Evolutionary conservation across 2,329 filamentous ascomycete genomes (phyloP), one percentile per base, ranked within the genome.

Genomic region (Pseudogymnoascus sp.): DNA sequence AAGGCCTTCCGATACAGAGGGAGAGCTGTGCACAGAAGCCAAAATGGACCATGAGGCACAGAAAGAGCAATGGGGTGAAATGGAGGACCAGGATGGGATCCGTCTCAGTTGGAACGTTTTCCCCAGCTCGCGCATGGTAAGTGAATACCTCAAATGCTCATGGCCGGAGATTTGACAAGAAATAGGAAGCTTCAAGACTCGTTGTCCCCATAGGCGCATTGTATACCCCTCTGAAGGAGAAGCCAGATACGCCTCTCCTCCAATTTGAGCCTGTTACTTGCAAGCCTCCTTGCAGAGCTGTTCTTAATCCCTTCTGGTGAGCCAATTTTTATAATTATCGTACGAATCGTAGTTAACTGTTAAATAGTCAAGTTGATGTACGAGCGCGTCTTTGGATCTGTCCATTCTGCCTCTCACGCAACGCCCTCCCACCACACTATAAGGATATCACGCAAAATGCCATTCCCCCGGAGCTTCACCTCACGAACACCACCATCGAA

Each of bases 81-180:
- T 96, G 64, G 94, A 99, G 80, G 94, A 99, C 73, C 87, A 91
- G 70, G 94, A 99, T 85, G 94, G 94, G 66, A 86, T 97, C 73
- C 88, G 94, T 67, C 83, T 99, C 69, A 97, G 93, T 78, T 99
- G 94, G 94, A 99, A 99, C 75, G 95, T 95, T 66, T 96, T 99
- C 73, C 94, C 94, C 60, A 97, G 92, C 80, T 93, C 93, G 73
- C 91, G 94, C 75, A 97, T 99, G 92, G 92, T 91, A 71, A 70
- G 83, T 78, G 63, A 66, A 63, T 37, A 47, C 44, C 35, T 60
- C 50, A 61, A 63, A 61, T 63, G 14, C n/a, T 6, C 47, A 25
- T 33, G 11, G 31, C 37, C 11, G 33, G 21, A 64, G 63, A 66
- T 68, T 69, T 74, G 66, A 77, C 66, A 70, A 66, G 70, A 65